Percentiles rank a stretch among this genome's conserved stretches.
phyloP scores from a whole-genome alignment of 2,329 filamentous ascomycete genomes.

The Penicillium brasilianum region DNA sequence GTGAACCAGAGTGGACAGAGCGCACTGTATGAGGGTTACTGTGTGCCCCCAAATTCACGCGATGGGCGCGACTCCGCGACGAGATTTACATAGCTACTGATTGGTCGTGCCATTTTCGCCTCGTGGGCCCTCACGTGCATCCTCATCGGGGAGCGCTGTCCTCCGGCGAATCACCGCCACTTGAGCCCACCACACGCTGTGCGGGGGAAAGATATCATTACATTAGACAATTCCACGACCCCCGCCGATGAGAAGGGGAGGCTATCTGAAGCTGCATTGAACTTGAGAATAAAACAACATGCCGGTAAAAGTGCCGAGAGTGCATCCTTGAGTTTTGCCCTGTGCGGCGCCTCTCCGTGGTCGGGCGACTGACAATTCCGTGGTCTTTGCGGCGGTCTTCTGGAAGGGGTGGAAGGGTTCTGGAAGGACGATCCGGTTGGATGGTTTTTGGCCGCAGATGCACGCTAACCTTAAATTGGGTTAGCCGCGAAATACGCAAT shows the following conservation, averaged over 20 bases:
- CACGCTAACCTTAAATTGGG: not conserved
- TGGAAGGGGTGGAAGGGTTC: conserved; percentile 28
- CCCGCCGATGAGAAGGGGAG: not conserved
- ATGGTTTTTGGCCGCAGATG: not conserved
- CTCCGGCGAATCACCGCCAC: conserved; percentile 27
- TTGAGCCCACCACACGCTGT: not conserved
- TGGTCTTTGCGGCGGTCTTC: conserved; percentile 20
- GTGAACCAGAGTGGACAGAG: not conserved
- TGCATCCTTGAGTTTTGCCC: not conserved
- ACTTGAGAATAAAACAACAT: not conserved
- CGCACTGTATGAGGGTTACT: not conserved
- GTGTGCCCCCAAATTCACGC: not conserved
- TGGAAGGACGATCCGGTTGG: conserved; percentile 31
- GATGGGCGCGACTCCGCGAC: conserved; percentile 1
- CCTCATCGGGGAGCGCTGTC: conserved; percentile 27
- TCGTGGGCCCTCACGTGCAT: conserved; percentile 26
- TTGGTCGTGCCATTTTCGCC: conserved; percentile 12
- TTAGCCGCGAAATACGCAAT: not conserved
- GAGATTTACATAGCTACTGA: conserved; percentile 11
- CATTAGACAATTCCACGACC: not conserved
- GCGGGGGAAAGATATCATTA: conserved; percentile 5
- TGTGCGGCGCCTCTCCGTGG: conserved; percentile 7
- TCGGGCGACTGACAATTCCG: conserved; percentile 15
- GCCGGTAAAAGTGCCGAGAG: not conserved
- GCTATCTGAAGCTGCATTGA: not conserved